Percentiles rank a stretch among this genome's conserved stretches.
Evolutionary conservation across 228 moss, liverwort and hornwort genomes (phyloP).

Genomic region (Sphagnum magellanicum): DNA sequence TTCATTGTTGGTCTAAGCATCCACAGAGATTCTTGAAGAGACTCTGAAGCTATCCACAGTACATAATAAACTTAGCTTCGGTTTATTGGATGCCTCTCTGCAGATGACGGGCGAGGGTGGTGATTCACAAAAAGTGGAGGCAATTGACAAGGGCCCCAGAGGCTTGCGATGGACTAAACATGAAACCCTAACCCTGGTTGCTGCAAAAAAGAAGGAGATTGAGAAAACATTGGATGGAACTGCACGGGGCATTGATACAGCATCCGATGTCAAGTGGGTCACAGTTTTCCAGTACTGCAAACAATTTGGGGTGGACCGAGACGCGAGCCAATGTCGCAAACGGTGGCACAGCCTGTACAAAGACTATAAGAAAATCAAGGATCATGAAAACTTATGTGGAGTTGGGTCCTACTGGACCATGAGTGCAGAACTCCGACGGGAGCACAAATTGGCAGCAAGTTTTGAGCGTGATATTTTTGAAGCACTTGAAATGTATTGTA

Average conservation of each 20-base stretch:
- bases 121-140: too few relatives aligned
- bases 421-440: conserved; percentile 5
- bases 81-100: too few relatives aligned
- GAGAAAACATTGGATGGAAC: conserved; percentile 30
- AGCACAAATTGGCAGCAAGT: conserved; percentile 21
- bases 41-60: too few relatives aligned
- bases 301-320: conserved; percentile 64
- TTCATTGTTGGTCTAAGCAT: too few relatives aligned
- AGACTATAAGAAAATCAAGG: conserved; percentile 71
- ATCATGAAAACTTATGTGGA: conserved; percentile 53
- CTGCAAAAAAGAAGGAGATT: conserved; percentile 71
- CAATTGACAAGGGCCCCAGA: conserved; percentile 45
- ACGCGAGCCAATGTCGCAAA: conserved; percentile 78
- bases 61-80: too few relatives aligned
- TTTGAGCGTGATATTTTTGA: not conserved
- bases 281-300: conserved; percentile 59
- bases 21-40: too few relatives aligned
- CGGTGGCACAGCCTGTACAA: conserved; percentile 80
- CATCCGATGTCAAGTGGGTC: conserved; percentile 69
- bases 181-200: conserved; percentile 72
- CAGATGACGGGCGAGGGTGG: too few relatives aligned
- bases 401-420: conserved; percentile 27
- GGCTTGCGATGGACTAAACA: conserved; percentile 76
- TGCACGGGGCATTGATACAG: conserved; percentile 46
- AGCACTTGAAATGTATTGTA: too few relatives aligned